Base-by-base conservation (phyloP, 805 yeast species). In the Candida patagonica region DNA sequence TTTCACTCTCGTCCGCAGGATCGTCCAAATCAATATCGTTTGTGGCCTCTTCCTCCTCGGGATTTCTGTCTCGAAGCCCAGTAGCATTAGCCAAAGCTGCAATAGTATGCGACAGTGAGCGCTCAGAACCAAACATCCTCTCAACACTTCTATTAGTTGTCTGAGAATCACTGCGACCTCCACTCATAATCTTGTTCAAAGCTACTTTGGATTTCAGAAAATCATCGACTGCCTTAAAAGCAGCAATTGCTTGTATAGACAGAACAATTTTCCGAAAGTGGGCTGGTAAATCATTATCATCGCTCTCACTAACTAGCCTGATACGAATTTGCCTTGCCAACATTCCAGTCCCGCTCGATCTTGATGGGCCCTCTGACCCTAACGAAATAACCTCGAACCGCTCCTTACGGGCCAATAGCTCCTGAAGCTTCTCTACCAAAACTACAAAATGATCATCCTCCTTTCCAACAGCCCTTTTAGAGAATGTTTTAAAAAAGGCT, bases 241-340 rank as follows among this genome's bases (percentile, higher is more conserved):
- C 66, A 1, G 77, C 73, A 47, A 74, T 63, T 5, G 75, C 76
- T 42, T 74, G 78, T n/a, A 71, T 67, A 2, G 71, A 69, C 55
- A 26, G 57, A 46, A 26, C 65, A 47, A 24, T 56, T 47, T 19
- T 54, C 47, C 43, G 60, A 27, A 15, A 50, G 51, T 36, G 47
- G 6, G 41, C 32, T 8, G 53, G 48, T 9, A 40, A 21, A 8
- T 35, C 43, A 6, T 37, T 49, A 20, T 16, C 34, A 2, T 48
- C 49, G 16, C 66, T 70, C 7, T 59, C 62, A n/a, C 66, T 60
- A 2, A 59, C 54, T 3, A 86, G 63, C 45, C 69, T 73, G 12
- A 86, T 46, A 40, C 75, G 76, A 30, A 86, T 61, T 55, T 84
- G 94, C 42, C 74, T 78, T 0, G 87, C 82, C 70, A 87, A 68